A percentile compares a stretch with the other conserved stretches of the same genome.
Conservation (phyloP, 257 asterid genomes). For the Jasminum sambac region DNA sequence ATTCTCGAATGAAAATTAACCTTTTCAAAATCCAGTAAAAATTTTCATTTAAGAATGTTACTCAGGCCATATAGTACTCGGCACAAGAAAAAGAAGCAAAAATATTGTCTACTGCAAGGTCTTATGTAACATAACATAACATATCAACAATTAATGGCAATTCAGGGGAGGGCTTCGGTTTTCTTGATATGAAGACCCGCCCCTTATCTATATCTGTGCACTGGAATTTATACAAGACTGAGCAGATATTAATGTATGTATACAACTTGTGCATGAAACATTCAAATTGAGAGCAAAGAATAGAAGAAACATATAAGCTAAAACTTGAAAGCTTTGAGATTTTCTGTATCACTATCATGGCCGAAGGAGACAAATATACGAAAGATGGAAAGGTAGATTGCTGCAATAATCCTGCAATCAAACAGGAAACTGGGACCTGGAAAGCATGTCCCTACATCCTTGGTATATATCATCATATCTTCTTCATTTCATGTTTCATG, state of each 20-base stretch:
- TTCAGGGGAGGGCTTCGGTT: neutral
- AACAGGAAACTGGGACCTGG: conserved; percentile 62
- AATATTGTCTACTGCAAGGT: neutral
- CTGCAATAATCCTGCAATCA: conserved; percentile 52
- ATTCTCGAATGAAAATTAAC: no score
- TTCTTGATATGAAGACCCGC: neutral
- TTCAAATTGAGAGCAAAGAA: neutral
- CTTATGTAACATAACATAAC: neutral
- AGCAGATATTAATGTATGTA: neutral
- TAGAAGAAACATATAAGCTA: no score
- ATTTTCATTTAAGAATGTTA: no score
- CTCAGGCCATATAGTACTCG: no score
- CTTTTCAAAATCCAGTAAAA: no score
- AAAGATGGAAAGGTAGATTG: conserved; percentile 63
- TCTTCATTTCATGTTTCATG: conserved; percentile 17
- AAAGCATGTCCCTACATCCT: conserved; percentile 78
- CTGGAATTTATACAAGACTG: neutral
- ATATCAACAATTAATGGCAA: no score
- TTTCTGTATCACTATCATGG: conserved; percentile 25
- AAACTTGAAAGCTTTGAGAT: neutral
- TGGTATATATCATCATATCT: conserved; percentile 28
- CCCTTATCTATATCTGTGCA: neutral
- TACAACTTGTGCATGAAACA: neutral
- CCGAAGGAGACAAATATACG: conserved; percentile 42
- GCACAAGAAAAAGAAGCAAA: neutral